Conservation (phyloP, 192 early-diverging fungal species). For the Endogone sp. region DNA sequence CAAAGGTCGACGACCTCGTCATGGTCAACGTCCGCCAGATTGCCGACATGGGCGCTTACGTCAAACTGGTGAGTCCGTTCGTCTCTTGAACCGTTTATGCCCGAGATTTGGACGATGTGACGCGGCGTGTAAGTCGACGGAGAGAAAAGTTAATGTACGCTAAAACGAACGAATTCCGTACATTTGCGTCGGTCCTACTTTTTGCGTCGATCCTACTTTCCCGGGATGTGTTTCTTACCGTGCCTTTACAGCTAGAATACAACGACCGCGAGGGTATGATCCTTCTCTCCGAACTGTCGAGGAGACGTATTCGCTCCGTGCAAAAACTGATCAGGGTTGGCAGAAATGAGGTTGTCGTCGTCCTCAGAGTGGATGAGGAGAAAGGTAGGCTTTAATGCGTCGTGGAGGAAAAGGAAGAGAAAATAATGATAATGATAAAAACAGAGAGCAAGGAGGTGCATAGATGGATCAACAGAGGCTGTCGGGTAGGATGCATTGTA, state of each 20-base stretch:
- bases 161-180: too few relatives aligned
- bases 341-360: constrained; percentile 88
- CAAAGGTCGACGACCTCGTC: constrained; percentile 91
- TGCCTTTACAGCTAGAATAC: constrained; percentile 73
- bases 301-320: constrained; percentile 93
- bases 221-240: too few relatives aligned
- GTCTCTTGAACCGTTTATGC: too few relatives aligned
- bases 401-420: neutral
- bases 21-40: constrained; percentile 97
- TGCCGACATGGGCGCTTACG: constrained; percentile 95
- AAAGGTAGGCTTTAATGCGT: constrained; percentile 57
- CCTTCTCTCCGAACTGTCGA: constrained; percentile 85
- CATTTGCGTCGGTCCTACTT: too few relatives aligned
- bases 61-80: constrained; percentile 73
- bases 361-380: constrained; percentile 94
- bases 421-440: neutral
- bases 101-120: too few relatives aligned
- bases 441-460: neutral
- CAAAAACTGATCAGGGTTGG: constrained; percentile 95
- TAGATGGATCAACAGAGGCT: too few relatives aligned
- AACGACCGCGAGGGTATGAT: constrained; percentile 99
- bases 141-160: too few relatives aligned
- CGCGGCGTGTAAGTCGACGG: too few relatives aligned
- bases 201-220: too few relatives aligned
- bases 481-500: too few relatives aligned